Percentiles rank a stretch among this genome's conserved stretches.
Evolutionary conservation across 2,329 filamentous ascomycete genomes (phyloP).

Genomic region (Fulvia fulva): DNA sequence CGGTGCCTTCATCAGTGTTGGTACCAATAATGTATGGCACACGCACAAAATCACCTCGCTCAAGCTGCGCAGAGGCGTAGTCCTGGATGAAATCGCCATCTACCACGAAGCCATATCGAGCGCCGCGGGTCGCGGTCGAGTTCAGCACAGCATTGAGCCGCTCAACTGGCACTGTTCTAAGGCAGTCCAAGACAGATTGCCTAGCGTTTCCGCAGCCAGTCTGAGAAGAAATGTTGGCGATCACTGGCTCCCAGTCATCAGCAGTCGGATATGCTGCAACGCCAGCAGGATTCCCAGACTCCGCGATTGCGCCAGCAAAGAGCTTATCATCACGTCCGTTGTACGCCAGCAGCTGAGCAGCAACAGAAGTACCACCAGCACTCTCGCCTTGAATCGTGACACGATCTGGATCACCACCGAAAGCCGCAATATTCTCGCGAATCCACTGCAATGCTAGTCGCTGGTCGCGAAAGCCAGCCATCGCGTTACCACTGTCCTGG

Average conservation of each 20-base stretch:
- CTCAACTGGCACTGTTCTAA: constrained; percentile 20
- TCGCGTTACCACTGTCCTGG: constrained; percentile 51
- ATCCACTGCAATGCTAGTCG: constrained; percentile 43
- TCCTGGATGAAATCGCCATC: constrained; percentile 28
- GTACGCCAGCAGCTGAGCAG: constrained; percentile 51
- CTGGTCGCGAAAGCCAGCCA: constrained; percentile 35
- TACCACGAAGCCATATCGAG: constrained; percentile 20
- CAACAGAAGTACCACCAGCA: constrained; percentile 43
- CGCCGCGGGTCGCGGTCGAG: constrained; percentile 19
- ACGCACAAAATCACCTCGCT: constrained; percentile 24
- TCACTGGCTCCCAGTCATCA: constrained; percentile 24
- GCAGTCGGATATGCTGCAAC: constrained; percentile 24
- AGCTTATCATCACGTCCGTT: constrained; percentile 52
- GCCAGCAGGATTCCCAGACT: constrained; percentile 42
- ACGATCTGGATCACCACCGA: constrained; percentile 25
- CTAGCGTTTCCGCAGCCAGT: constrained; percentile 20
- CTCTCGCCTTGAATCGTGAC: constrained; percentile 29
- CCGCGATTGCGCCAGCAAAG: constrained; percentile 51
- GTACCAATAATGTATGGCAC: constrained; percentile 28
- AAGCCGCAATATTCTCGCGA: constrained; percentile 29
- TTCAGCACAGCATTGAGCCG: constrained; percentile 26
- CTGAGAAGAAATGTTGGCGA: constrained; percentile 26
- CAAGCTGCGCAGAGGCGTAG: constrained; percentile 17
- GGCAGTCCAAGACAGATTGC: constrained; percentile 35
- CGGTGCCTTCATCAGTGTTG: constrained; percentile 28